Evolutionary conservation across 768 basidiomycete genomes (phyloP).

Genomic region (Termitomyces sp.): DNA sequence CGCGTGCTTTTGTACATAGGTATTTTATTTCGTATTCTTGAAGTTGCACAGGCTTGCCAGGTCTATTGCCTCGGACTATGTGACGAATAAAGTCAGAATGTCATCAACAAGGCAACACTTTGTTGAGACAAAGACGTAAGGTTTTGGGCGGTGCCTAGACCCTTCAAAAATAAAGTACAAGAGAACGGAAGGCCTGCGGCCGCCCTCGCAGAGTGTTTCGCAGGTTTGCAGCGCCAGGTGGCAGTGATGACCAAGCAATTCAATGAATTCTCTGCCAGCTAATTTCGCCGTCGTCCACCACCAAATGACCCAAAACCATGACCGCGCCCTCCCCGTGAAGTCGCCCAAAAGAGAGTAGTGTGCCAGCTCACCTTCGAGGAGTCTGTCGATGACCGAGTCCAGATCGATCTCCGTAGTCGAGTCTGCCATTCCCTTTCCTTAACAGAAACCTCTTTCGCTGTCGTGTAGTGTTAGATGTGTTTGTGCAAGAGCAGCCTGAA

Average conservation of each 20-base stretch:
- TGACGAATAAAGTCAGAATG: slow-evolving; percentile 16
- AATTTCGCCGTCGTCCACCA: not conserved
- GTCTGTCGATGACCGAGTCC: slow-evolving; percentile 97
- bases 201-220: not conserved
- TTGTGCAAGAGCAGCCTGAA: not conserved
- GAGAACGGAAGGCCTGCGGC: not conserved
- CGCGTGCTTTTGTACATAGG: slow-evolving; percentile 96
- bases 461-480: slow-evolving; percentile 4
- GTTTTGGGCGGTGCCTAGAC: not conserved
- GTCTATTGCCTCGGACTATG: slow-evolving; percentile 94
- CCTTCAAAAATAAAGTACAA: not conserved
- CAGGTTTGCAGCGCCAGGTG: slow-evolving; percentile 8
- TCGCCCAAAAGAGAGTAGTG: slow-evolving; percentile 1
- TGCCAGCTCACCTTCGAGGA: slow-evolving; percentile 83
- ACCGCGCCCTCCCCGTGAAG: not conserved
- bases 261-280: not conserved
- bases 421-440: slow-evolving; percentile 56
- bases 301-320: not conserved
- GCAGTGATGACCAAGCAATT: slow-evolving; percentile 6
- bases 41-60: slow-evolving; percentile 95
- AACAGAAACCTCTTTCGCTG: slow-evolving; percentile 7
- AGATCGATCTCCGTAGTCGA: slow-evolving; percentile 92
- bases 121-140: not conserved
- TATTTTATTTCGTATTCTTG: slow-evolving; percentile 99
- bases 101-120: slow-evolving; percentile 2